Conservation (phyloP, 352 stramenopile genomes). For the Blastocystis sp. region DNA sequence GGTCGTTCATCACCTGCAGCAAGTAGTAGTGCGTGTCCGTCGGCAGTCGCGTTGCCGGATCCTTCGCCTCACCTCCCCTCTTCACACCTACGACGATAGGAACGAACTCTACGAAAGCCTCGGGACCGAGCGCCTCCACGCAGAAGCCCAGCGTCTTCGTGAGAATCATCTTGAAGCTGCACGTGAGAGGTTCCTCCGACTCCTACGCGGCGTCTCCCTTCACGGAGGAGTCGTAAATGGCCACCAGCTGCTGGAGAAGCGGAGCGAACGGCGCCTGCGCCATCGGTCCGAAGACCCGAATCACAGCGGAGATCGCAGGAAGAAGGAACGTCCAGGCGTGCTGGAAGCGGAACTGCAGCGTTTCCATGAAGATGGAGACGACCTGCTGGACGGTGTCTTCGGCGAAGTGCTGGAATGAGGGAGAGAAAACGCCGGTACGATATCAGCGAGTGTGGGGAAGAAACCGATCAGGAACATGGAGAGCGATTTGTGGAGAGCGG, state of each 20-base stretch:
- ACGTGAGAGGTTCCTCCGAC: neutral
- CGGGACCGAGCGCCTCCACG: neutral
- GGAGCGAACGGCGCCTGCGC: neutral
- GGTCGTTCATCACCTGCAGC: neutral
- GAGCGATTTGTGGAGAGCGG: constrained; percentile 2
- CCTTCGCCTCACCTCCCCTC: neutral
- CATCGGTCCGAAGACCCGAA: neutral
- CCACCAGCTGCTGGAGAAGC: constrained; percentile 13
- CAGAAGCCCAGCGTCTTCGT: constrained; percentile 22
- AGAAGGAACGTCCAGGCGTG: constrained; percentile 14
- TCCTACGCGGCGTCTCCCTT: neutral
- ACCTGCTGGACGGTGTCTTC: neutral
- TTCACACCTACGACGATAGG: neutral
- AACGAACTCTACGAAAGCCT: neutral
- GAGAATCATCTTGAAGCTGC: neutral
- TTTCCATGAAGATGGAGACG: neutral
- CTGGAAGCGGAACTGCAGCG: constrained; percentile 30
- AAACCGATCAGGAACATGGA: constrained; percentile 13
- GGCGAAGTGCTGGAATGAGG: neutral
- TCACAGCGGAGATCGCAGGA: neutral
- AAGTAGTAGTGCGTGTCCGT: neutral
- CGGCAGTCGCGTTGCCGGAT: neutral
- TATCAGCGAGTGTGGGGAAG: neutral
- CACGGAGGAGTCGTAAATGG: constrained; percentile 4
- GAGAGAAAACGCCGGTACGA: too few relatives aligned